Conservation (phyloP, 352 stramenopile species). For the Globisporangium canariense region DNA sequence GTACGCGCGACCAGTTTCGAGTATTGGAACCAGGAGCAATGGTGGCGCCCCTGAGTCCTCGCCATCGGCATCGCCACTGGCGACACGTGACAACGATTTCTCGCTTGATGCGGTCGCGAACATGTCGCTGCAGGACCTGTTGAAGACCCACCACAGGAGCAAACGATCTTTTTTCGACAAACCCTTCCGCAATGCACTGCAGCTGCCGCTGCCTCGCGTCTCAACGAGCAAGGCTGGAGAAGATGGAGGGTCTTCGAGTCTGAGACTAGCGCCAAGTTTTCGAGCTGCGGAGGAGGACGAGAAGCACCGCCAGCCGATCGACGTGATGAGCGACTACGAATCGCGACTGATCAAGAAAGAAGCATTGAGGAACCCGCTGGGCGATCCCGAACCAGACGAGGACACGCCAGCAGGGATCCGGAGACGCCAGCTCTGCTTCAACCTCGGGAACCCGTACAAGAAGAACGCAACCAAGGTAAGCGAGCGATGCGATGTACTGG, state of each 20-base stretch:
- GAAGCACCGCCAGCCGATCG: constrained; percentile 82
- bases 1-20: constrained; percentile 41
- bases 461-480: constrained; percentile 79
- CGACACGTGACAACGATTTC: constrained; percentile 25
- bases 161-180: constrained; percentile 55
- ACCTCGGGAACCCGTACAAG: constrained; percentile 87
- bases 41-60: constrained; percentile 33
- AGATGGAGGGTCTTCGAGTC: constrained; percentile 16
- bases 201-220: constrained; percentile 32
- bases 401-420: constrained; percentile 70
- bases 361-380: constrained; percentile 77
- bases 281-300: constrained; percentile 70
- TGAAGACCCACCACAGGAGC: constrained; percentile 43
- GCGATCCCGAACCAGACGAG: constrained; percentile 81
- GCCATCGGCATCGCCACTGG: constrained; percentile 31
- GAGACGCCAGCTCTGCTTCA: constrained; percentile 80
- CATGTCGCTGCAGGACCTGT: constrained; percentile 66
- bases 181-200: constrained; percentile 32
- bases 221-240: constrained; percentile 20
- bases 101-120: constrained; percentile 54
- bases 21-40: neutral
- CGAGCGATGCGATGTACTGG: neutral
- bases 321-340: constrained; percentile 89
- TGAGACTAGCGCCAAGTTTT: constrained; percentile 60
- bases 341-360: constrained; percentile 86